Conservation (phyloP, 106 monocot species). For the Allium fistulosum region DNA sequence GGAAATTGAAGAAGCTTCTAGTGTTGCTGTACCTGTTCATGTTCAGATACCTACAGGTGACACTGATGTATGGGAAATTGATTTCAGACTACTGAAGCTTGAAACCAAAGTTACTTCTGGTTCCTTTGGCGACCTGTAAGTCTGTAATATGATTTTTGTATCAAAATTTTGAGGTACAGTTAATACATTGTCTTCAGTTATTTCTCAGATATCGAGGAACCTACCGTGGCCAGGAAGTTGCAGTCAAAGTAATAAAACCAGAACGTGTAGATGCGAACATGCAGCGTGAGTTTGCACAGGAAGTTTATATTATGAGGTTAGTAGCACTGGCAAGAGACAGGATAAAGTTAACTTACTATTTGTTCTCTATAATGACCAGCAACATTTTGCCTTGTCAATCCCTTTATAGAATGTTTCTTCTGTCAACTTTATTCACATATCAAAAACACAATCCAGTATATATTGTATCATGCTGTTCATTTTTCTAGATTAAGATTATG, state of each 20-base stretch:
- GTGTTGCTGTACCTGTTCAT: slow-evolving; percentile 15
- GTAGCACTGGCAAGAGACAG: neutral
- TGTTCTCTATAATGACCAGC: too few relatives aligned
- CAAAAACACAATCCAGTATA: too few relatives aligned
- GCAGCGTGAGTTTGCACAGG: slow-evolving; percentile 88
- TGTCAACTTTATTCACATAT: too few relatives aligned
- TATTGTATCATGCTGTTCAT: too few relatives aligned
- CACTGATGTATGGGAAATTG: slow-evolving; percentile 71
- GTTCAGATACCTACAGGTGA: slow-evolving; percentile 64
- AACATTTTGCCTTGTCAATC: too few relatives aligned
- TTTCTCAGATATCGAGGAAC: slow-evolving; percentile 61
- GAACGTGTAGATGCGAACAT: slow-evolving; percentile 60
- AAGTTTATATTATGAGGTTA: slow-evolving; percentile 97
- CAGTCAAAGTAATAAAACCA: slow-evolving; percentile 85
- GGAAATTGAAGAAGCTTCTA: slow-evolving; percentile 18
- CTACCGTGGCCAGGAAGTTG: slow-evolving; percentile 89
- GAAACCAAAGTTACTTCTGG: slow-evolving; percentile 63
- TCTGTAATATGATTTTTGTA: neutral
- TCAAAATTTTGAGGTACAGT: neutral
- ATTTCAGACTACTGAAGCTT: slow-evolving; percentile 52
- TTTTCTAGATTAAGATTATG: too few relatives aligned
- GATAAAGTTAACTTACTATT: too few relatives aligned
- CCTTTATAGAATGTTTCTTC: too few relatives aligned
- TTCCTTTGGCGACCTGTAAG: slow-evolving; percentile 68
- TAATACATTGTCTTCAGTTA: slow-evolving; percentile 2